phyloP scores from a whole-genome alignment of 768 basidiomycete genomes.

The Pleurotus pulmonarius region DNA sequence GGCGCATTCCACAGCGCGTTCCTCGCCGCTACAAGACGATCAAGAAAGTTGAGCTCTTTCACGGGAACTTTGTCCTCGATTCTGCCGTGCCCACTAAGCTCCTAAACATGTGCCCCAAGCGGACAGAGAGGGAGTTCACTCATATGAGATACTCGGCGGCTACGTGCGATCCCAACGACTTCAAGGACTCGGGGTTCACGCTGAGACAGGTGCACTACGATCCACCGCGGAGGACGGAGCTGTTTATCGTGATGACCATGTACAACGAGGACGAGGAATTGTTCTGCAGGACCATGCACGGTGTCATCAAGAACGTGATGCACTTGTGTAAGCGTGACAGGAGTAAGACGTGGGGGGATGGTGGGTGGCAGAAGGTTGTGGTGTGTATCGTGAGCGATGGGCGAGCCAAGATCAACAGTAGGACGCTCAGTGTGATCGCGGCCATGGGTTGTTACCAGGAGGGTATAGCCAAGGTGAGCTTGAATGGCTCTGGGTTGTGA shows the following conservation, averaged over 20 bases:
- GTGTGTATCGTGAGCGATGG: slow-evolving; percentile 91
- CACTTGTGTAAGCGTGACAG: slow-evolving; percentile 84
- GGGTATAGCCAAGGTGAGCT: slow-evolving; percentile 77
- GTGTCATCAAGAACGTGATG: slow-evolving; percentile 91
- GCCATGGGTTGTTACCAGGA: slow-evolving; percentile 96
- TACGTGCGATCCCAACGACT: slow-evolving; percentile 95
- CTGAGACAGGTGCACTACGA: slow-evolving; percentile 90
- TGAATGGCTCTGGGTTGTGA: background rate
- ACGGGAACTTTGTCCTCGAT: slow-evolving; percentile 92
- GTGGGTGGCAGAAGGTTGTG: slow-evolving; percentile 98
- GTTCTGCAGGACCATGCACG: slow-evolving; percentile 92
- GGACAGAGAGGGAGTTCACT: slow-evolving; percentile 86
- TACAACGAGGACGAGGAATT: slow-evolving; percentile 92
- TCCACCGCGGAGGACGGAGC: slow-evolving; percentile 84
- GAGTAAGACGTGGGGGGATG: slow-evolving; percentile 94
- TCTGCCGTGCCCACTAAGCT: slow-evolving; percentile 88
- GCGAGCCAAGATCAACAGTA: slow-evolving; percentile 76
- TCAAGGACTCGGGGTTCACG: slow-evolving; percentile 77
- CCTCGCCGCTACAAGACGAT: slow-evolving; percentile 90
- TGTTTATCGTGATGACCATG: slow-evolving; percentile 99
- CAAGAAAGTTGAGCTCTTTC: slow-evolving; percentile 89
- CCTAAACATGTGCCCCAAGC: slow-evolving; percentile 73
- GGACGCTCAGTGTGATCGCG: slow-evolving; percentile 83
- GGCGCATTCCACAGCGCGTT: slow-evolving; percentile 86
- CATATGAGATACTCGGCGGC: slow-evolving; percentile 96